These are phyloP conservation scores for Drosera spatulata DNA, from an alignment of 179 eudicot genomes.

Conservation along the genomic window DNA sequence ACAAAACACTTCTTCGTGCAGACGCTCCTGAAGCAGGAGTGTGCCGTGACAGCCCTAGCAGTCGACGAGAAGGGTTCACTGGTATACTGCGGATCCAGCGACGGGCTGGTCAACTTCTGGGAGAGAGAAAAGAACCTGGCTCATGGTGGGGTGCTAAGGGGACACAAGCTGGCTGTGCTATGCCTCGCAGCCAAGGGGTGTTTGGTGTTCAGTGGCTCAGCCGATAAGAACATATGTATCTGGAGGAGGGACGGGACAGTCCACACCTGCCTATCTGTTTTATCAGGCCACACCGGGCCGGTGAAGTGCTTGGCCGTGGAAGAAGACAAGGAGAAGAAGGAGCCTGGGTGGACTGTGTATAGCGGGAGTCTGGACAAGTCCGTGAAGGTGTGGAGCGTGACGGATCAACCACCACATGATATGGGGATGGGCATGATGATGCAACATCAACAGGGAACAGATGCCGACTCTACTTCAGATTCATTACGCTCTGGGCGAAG, in stretches of 20 bases:
- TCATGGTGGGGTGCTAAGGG: slow-evolving; percentile 59
- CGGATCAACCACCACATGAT: background rate
- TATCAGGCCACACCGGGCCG: slow-evolving; percentile 70
- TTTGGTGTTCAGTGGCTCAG: slow-evolving; percentile 65
- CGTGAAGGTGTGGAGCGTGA: slow-evolving; percentile 57
- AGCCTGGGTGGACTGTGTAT: slow-evolving; percentile 34
- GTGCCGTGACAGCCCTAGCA: slow-evolving; percentile 61
- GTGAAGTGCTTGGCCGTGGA: slow-evolving; percentile 72
- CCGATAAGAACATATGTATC: slow-evolving; percentile 70
- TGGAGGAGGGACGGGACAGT: slow-evolving; percentile 56
- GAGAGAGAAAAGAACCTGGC: slow-evolving; percentile 41
- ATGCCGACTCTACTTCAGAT: slow-evolving; percentile 14
- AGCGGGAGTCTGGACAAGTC: slow-evolving; percentile 17
- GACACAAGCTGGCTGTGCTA: slow-evolving; percentile 61
- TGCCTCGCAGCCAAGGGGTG: slow-evolving; percentile 42
- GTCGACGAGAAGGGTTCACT: slow-evolving; percentile 33
- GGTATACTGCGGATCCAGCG: slow-evolving; percentile 64
- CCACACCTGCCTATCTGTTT: slow-evolving; percentile 46
- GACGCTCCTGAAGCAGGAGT: slow-evolving; percentile 51
- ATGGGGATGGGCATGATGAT: slow-evolving; percentile 1
- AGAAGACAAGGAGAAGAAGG: slow-evolving; percentile 26
- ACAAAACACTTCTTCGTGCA: slow-evolving; percentile 37
- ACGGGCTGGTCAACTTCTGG: slow-evolving; percentile 76
- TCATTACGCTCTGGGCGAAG: slow-evolving; percentile 20
- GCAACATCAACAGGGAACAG: slow-evolving; percentile 20